Conservation (phyloP, 2,329 filamentous ascomycete genomes). For the Bipolaris cookei region DNA sequence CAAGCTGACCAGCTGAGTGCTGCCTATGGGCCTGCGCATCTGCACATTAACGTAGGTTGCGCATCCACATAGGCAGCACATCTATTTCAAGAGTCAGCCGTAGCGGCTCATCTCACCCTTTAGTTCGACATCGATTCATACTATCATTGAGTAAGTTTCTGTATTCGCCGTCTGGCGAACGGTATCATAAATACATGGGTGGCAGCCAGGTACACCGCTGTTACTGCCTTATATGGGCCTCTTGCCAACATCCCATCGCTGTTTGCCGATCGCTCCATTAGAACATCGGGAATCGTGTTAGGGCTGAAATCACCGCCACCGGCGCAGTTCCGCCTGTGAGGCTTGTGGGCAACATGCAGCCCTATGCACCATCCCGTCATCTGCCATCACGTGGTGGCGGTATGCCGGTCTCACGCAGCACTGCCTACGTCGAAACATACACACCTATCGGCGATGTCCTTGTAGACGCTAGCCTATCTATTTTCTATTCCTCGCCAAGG, state of each 20-base stretch:
- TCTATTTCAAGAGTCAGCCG: constrained; percentile 2
- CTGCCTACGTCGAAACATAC: constrained; percentile 3
- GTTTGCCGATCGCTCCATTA: neutral
- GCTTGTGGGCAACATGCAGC: constrained; percentile 43
- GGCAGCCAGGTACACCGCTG: constrained; percentile 13
- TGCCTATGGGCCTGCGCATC: constrained; percentile 12
- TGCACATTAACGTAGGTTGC: constrained; percentile 2
- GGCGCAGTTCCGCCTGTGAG: constrained; percentile 23
- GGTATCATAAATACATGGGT: constrained; percentile 3
- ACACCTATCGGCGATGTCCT: constrained; percentile 5
- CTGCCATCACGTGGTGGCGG: constrained; percentile 35
- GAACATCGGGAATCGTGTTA: constrained; percentile 15
- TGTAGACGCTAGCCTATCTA: constrained; percentile 10
- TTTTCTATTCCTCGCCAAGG: neutral
- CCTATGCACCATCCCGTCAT: constrained; percentile 43
- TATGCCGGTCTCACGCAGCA: constrained; percentile 37
- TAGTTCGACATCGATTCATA: neutral
- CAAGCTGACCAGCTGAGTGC: constrained; percentile 38
- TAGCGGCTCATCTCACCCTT: constrained; percentile 3
- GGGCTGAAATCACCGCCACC: constrained; percentile 11
- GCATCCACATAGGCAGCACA: constrained; percentile 9
- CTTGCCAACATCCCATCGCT: neutral
- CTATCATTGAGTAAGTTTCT: constrained; percentile 16
- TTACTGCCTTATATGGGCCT: neutral
- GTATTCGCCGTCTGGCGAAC: constrained; percentile 4